These are phyloP conservation scores for Verbascum thapsus DNA, from an alignment of 257 asterid genomes.

Conservation along the genomic window DNA sequence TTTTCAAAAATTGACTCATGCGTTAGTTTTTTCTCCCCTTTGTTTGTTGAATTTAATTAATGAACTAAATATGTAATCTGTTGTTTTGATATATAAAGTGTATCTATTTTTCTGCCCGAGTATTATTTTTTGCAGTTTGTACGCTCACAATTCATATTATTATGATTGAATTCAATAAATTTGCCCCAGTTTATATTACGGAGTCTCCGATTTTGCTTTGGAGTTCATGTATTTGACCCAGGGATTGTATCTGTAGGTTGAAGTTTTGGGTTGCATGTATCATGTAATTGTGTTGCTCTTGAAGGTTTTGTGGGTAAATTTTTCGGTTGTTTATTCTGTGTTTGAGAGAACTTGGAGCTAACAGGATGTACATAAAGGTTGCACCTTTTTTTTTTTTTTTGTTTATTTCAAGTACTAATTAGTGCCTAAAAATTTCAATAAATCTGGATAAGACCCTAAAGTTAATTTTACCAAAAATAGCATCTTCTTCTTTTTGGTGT, in stretches of 20 bases:
- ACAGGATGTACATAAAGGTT: too few relatives aligned
- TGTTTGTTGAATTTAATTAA: constrained; percentile 1
- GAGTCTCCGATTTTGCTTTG: neutral
- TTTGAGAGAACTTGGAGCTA: too few relatives aligned
- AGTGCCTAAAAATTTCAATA: neutral
- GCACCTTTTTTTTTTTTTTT: neutral
- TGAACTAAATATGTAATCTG: neutral
- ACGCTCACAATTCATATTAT: neutral
- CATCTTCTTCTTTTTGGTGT: too few relatives aligned
- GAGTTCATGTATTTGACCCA: neutral
- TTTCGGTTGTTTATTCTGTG: neutral
- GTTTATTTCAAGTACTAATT: neutral
- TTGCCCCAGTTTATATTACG: neutral
- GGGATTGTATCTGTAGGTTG: constrained; percentile 12
- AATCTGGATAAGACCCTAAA: neutral
- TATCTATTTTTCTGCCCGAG: too few relatives aligned
- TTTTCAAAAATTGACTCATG: too few relatives aligned
- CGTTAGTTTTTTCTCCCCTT: too few relatives aligned
- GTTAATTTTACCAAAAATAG: too few relatives aligned
- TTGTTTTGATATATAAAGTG: too few relatives aligned
- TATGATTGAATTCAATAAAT: neutral
- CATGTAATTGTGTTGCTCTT: neutral
- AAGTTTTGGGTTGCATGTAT: neutral
- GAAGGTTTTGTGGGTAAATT: neutral
- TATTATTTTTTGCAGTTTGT: too few relatives aligned